A percentile compares a stretch with the other conserved stretches of the same genome.
Conservation (phyloP, 192 early-diverging fungal genomes). For the Gigaspora rosea region DNA sequence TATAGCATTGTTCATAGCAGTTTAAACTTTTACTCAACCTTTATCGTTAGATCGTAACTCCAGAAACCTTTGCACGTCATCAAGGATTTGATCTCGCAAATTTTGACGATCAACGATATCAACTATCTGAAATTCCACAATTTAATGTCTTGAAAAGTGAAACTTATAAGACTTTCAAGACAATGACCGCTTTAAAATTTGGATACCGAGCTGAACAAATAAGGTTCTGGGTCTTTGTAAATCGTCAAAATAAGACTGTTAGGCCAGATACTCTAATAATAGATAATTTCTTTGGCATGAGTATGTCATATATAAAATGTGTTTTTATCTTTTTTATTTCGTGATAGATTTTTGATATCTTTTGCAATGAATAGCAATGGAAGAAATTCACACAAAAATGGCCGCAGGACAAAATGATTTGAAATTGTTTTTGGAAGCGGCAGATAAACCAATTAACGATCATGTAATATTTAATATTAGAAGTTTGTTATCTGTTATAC, state of each 20-base stretch:
- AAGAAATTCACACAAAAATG: too few relatives aligned
- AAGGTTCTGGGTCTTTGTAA: conserved; percentile 89
- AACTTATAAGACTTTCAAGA: conserved; percentile 61
- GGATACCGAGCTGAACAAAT: conserved; percentile 54
- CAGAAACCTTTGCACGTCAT: conserved; percentile 69
- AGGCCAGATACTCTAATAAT: conserved; percentile 75
- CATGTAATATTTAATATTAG: conserved; percentile 36
- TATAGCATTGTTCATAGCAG: too few relatives aligned
- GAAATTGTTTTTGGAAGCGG: conserved; percentile 42
- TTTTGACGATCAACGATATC: conserved; percentile 57
- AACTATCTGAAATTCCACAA: conserved; percentile 30
- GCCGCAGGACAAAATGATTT: conserved; percentile 41
- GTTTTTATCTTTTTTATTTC: conserved; percentile 6
- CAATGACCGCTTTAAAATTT: conserved; percentile 48
- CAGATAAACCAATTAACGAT: conserved; percentile 33
- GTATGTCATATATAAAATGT: conserved; percentile 39
- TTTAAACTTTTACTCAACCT: not conserved
- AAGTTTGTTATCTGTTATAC: conserved; percentile 15
- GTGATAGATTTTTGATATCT: not conserved
- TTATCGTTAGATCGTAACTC: conserved; percentile 56
- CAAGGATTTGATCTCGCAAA: conserved; percentile 86
- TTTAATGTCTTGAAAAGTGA: conserved; percentile 55
- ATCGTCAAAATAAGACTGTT: conserved; percentile 92
- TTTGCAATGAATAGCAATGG: conserved; percentile 22
- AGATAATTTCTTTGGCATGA: conserved; percentile 41